Evolutionary conservation across 345 rosid species (phyloP).

Genomic region (Pistacia atlantica): DNA sequence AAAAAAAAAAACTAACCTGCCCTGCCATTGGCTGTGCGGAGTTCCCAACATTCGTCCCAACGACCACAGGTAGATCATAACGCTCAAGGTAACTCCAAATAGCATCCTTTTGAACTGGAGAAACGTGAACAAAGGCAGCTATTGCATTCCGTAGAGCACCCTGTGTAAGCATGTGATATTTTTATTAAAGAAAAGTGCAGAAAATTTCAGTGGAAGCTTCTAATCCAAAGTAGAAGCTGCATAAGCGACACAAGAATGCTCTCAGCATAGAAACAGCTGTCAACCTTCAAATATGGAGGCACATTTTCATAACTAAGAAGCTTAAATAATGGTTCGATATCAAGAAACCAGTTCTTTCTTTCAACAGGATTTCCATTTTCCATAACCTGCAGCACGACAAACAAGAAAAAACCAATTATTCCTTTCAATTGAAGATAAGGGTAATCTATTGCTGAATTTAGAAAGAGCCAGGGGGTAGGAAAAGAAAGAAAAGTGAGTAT

Average conservation of each 20-base stretch:
- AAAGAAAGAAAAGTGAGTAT: neutral
- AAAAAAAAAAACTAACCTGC: conserved; percentile 46
- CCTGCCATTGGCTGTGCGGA: conserved; percentile 52
- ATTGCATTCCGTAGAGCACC: conserved; percentile 93
- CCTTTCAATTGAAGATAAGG: neutral
- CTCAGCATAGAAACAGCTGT: conserved; percentile 18
- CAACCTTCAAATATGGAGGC: conserved; percentile 90
- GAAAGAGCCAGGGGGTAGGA: neutral
- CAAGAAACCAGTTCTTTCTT: conserved; percentile 89
- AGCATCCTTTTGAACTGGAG: conserved; percentile 74
- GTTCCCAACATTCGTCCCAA: conserved; percentile 58
- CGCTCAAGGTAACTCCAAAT: conserved; percentile 91
- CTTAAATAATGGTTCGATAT: conserved; percentile 91
- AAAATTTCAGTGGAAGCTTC: conserved; percentile 2
- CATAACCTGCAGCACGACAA: conserved; percentile 51
- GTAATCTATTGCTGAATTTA: neutral
- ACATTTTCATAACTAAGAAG: conserved; percentile 95
- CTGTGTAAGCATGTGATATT: conserved; percentile 41
- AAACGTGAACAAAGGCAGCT: conserved; percentile 65
- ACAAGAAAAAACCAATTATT: conserved; percentile 12
- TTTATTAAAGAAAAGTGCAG: conserved; percentile 13
- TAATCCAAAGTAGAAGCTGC: conserved; percentile 3
- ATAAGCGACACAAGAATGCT: conserved; percentile 17
- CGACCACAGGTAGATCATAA: conserved; percentile 92
- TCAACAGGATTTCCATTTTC: conserved; percentile 85